These are phyloP conservation scores for Silene uniflora DNA, from an alignment of 148 eudicot species.

Conservation along the genomic window DNA sequence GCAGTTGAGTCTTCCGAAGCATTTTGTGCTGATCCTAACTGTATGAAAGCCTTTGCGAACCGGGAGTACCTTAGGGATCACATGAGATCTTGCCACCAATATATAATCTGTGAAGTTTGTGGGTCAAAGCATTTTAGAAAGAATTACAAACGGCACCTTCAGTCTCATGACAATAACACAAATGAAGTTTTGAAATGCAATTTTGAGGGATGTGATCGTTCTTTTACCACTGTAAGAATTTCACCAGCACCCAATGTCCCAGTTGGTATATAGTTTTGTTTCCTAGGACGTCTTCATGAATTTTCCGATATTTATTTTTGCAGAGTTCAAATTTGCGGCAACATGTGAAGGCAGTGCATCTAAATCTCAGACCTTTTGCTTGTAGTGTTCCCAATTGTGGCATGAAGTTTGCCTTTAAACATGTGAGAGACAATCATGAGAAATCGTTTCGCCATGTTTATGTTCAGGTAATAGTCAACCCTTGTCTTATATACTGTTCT, in stretches of 20 bases:
- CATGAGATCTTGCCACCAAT: slow-evolving; percentile 57
- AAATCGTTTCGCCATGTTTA: slow-evolving; percentile 60
- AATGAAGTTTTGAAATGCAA: slow-evolving; percentile 49
- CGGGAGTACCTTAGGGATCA: slow-evolving; percentile 68
- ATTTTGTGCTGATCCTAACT: slow-evolving; percentile 69
- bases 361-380: slow-evolving; percentile 45
- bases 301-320: neutral
- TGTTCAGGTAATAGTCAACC: slow-evolving; percentile 39
- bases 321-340: slow-evolving; percentile 86
- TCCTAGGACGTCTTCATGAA: neutral
- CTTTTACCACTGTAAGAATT: slow-evolving; percentile 64
- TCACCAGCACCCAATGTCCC: no score
- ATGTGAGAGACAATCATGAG: slow-evolving; percentile 90
- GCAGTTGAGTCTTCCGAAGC: slow-evolving; percentile 75
- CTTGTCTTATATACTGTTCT: no score
- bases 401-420: slow-evolving; percentile 79
- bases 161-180: slow-evolving; percentile 50
- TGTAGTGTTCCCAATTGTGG: slow-evolving; percentile 71
- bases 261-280: no score
- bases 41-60: slow-evolving; percentile 73
- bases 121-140: slow-evolving; percentile 77
- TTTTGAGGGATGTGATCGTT: slow-evolving; percentile 56
- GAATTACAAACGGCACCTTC: slow-evolving; percentile 79
- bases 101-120: slow-evolving; percentile 70
- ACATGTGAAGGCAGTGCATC: slow-evolving; percentile 78